Percentiles rank a stretch among this genome's conserved stretches.
These are phyloP conservation scores for Malus asiatica DNA, from an alignment of 306 rosid genomes.

Conservation along the genomic window DNA sequence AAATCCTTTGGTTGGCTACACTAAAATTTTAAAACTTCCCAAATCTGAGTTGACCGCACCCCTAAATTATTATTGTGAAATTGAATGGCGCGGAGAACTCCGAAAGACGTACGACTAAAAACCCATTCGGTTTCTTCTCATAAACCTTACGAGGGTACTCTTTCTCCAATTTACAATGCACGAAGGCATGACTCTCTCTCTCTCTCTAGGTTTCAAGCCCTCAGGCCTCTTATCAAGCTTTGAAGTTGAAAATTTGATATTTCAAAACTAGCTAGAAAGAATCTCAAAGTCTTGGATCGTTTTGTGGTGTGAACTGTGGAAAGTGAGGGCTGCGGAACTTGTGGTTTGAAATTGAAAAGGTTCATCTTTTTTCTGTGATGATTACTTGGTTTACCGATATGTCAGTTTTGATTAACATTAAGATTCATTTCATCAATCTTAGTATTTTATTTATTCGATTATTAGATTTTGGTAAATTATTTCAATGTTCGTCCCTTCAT, in stretches of 20 bases:
- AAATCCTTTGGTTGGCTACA: too few species aligned
- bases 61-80: background rate
- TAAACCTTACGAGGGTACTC: background rate
- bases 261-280: too few species aligned
- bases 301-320: background rate
- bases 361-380: background rate
- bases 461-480: background rate
- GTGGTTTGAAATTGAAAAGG: background rate
- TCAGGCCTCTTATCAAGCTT: too few species aligned
- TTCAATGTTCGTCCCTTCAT: background rate
- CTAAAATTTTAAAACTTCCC: too few species aligned
- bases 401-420: background rate
- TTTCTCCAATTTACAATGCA: background rate
- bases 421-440: background rate
- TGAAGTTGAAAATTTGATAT: too few species aligned
- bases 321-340: background rate
- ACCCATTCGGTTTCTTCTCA: background rate
- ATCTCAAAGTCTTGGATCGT: background rate
- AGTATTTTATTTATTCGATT: background rate
- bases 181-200: too few species aligned
- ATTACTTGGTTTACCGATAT: background rate
- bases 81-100: background rate
- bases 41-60: too few species aligned
- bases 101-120: background rate
- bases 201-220: too few species aligned